Evolutionary conservation across 345 rosid genomes (phyloP).

Genomic region (Eucalyptus caleyi): DNA sequence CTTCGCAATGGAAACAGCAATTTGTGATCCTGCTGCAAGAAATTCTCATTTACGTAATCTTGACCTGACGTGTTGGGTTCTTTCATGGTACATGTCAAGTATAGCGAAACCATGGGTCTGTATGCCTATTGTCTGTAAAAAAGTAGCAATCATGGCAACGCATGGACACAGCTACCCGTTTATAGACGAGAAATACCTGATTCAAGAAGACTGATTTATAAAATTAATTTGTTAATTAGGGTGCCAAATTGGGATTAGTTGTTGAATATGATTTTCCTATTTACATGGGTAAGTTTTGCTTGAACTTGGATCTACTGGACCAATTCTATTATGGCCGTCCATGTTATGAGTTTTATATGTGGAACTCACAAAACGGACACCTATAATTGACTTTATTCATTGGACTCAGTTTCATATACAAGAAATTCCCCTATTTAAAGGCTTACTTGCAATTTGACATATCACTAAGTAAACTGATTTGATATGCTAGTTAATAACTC

Average conservation of each 20-base stretch:
- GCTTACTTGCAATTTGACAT: background rate
- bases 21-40: background rate
- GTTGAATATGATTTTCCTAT: background rate
- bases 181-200: background rate
- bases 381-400: background rate
- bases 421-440: background rate
- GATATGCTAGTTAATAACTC: background rate
- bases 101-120: background rate
- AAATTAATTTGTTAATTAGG: background rate
- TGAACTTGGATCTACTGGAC: background rate
- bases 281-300: background rate
- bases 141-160: background rate
- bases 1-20: background rate
- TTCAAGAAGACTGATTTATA: background rate
- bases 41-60: background rate
- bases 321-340: background rate
- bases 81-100: background rate
- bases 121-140: background rate
- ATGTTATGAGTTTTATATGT: background rate
- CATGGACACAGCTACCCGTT: background rate
- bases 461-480: background rate
- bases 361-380: background rate
- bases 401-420: background rate
- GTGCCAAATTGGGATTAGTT: background rate
- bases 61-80: background rate